Conservation (phyloP, 1,284 basidiomycete species). For the Rhodotorula sp. region DNA sequence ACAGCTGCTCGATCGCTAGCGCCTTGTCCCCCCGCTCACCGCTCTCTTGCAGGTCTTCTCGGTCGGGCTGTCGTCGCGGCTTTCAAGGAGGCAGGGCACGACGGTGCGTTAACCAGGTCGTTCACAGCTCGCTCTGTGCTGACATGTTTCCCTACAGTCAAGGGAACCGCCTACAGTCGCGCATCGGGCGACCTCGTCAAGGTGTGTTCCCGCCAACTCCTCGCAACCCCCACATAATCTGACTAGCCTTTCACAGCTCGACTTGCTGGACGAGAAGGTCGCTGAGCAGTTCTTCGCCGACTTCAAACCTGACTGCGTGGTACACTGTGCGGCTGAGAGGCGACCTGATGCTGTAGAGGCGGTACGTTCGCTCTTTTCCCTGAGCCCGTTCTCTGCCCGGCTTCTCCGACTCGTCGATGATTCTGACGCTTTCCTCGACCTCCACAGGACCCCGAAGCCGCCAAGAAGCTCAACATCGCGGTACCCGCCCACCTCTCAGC, state of each 20-base stretch:
- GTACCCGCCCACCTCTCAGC: conserved; percentile 51
- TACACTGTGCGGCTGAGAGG: conserved; percentile 81
- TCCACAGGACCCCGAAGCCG: conserved; percentile 62
- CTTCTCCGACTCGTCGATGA: too few relatives aligned
- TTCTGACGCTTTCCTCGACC: background rate
- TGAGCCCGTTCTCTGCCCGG: background rate
- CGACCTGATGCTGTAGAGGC: conserved; percentile 78
- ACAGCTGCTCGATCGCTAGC: background rate
- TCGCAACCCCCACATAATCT: background rate
- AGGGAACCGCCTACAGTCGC: conserved; percentile 65
- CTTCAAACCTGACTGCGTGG: conserved; percentile 69
- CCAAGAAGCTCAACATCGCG: conserved; percentile 51
- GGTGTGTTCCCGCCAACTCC: background rate
- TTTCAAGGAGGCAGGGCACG: conserved; percentile 23
- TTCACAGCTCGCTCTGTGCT: background rate
- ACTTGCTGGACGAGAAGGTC: conserved; percentile 59
- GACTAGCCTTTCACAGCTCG: conserved; percentile 51
- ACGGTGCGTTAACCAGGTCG: conserved; percentile 13
- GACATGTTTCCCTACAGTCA: conserved; percentile 44
- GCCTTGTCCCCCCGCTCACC: background rate
- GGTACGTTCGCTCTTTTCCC: conserved; percentile 50
- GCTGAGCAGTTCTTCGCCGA: conserved; percentile 57
- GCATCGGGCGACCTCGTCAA: conserved; percentile 55
- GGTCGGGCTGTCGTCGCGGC: conserved; percentile 31
- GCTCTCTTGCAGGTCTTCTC: conserved; percentile 31